Evolutionary conservation across 2,329 filamentous ascomycete genomes (phyloP), one percentile per base, ranked within the genome.

Genomic region (Hansfordia pulvinata): DNA sequence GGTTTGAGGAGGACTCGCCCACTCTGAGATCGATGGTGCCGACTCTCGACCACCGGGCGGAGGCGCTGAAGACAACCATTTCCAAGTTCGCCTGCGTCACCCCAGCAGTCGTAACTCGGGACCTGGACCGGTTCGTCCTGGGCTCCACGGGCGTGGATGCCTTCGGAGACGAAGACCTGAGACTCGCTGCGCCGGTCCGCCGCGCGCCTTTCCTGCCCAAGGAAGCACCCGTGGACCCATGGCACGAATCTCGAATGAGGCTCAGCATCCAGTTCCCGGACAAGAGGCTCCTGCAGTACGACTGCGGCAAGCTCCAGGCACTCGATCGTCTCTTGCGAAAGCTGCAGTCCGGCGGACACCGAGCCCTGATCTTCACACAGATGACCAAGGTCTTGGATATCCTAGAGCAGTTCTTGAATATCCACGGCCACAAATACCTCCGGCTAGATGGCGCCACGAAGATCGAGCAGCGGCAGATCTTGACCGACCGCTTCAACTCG

Each of bases 311-410:
- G 52, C 69, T 98, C 4, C 90, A 98, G 44, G 76, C 79, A 11
- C 67, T 98, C 10, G 90, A 92, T 43, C 76, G 76, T 33, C 66
- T 98, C 2, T 66, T 98, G 10, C 79, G 90, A 8, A 76, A 80
- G 35, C 65, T 98, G 6, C 86, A 96, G 53, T 72, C 81, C 3
- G 85, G 84, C 20, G 85, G 86, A 2, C 90, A 96, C 44, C 82
- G 92, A 6, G 90, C 85, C 8, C 64, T 99, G 26, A 98, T 99
- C 48, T 99, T 99, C 53, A 96, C 92, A 1, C 90, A 99, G 46
- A 98, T 99, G 90, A 96, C 90, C 24, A 93, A 93, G 50, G 90
- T 96, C 23, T 66, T 99, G 11, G 88, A 99, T 49, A 93, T 99
- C 29, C 65, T 99, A 3, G 90, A 99, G 50, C 85, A 90, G 40